Evolutionary conservation across 805 yeast species (phyloP).

Genomic region (Kodamaea hsintzibuensis): DNA sequence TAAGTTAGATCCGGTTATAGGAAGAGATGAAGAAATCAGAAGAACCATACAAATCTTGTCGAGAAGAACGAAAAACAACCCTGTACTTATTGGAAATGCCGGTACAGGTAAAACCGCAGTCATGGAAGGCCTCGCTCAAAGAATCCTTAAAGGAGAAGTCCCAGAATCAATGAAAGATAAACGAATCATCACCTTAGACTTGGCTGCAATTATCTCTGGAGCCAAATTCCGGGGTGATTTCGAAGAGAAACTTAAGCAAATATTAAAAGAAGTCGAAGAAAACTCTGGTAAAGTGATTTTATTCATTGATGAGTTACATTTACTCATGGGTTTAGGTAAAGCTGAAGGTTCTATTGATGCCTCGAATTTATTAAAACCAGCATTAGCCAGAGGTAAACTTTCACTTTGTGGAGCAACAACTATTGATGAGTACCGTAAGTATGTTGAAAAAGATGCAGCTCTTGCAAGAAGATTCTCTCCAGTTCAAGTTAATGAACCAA

Average conservation of each 20-base stretch:
- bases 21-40: constrained; percentile 92
- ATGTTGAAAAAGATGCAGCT: constrained; percentile 96
- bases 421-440: constrained; percentile 85
- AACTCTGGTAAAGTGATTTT: constrained; percentile 73
- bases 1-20: constrained; percentile 93
- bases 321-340: constrained; percentile 87
- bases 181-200: constrained; percentile 77
- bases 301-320: constrained; percentile 89
- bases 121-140: constrained; percentile 94
- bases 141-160: constrained; percentile 88
- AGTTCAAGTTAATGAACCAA: constrained; percentile 81
- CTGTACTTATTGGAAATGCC: constrained; percentile 92
- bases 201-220: constrained; percentile 89
- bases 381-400: constrained; percentile 85
- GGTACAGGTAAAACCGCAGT: constrained; percentile 98
- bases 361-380: constrained; percentile 88
- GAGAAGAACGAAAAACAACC: constrained; percentile 92
- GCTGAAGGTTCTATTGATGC: constrained; percentile 97
- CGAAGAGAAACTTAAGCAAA: constrained; percentile 82
- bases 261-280: constrained; percentile 80
- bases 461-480: constrained; percentile 92
- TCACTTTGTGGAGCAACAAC: constrained; percentile 98
- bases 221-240: constrained; percentile 96
- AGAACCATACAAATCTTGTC: constrained; percentile 91
- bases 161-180: constrained; percentile 93